Evolutionary conservation across 169 alveolate species (phyloP), one percentile per base, ranked within the genome.

Genomic region (Eimeria acervulina): DNA sequence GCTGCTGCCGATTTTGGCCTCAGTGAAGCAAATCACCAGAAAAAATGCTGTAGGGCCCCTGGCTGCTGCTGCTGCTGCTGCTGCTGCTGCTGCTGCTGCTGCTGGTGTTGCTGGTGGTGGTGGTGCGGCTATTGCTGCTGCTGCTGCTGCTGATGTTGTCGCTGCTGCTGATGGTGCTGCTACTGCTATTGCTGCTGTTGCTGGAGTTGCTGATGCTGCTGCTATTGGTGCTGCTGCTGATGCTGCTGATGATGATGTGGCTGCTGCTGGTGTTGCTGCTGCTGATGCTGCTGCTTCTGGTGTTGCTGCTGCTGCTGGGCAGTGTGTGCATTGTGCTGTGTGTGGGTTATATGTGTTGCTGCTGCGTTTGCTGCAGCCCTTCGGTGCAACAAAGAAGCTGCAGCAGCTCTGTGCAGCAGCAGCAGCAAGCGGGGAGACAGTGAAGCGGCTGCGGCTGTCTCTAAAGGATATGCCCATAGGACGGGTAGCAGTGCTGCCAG

Each of bases 291-390:
- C 12, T 47, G 55, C 12, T 47, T 5, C 47, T 72, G 83, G 5
- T 47, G 55, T 47, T 47, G 55, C 44, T 72, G 83, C 83, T 72
- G 47, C 83, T 72, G 83, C 83, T 72, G 83, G 55, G 19, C 12
- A 7, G 55, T 47, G 12, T 47, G 55, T 47, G 55, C 55, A 47
- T 47, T 8, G 5, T 23, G 28, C 76, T 66, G 7, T 15, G 76
- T 66, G 76, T 66, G 7, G 5, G 36, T 8, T 23, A 26, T 23
- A n/a, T n/a, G n/a, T n/a, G n/a, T 28, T n/a, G 84, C 84, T 72
- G 84, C 84, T 72, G 84, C 84, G 28, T 13, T 44, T 72, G 84
- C 84, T 72, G 84, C 84, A 72, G 84, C 84, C 21, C 19, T 72
- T 72, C 23, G 84, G 84, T 10, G 84, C 84, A 8, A 15, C 47